These are phyloP conservation scores for Aspergillus calidoustus DNA, from an alignment of 2,329 filamentous ascomycete genomes.

Conservation along the genomic window DNA sequence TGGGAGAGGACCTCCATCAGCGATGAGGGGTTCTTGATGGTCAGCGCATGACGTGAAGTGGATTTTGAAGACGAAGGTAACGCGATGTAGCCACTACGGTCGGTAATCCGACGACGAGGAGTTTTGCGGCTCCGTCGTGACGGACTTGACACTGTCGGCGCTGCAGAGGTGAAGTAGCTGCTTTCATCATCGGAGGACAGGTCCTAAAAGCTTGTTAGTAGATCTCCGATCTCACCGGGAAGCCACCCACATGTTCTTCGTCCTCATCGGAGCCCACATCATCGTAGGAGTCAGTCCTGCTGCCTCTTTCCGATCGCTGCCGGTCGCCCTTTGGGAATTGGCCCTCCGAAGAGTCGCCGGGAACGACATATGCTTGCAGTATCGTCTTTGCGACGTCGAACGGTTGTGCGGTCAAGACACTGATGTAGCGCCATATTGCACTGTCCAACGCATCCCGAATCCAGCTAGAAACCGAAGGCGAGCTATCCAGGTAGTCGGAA, in stretches of 20 bases:
- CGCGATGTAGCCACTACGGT: conserved; percentile 51
- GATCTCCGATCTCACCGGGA: neutral
- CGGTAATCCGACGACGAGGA: conserved; percentile 48
- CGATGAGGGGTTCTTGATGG: conserved; percentile 75
- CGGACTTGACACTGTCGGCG: conserved; percentile 47
- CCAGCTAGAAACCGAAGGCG: conserved; percentile 74
- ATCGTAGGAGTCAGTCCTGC: conserved; percentile 37
- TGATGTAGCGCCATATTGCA: conserved; percentile 88
- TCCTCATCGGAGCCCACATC: conserved; percentile 28
- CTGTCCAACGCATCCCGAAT: conserved; percentile 79
- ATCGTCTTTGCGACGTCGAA: conserved; percentile 97
- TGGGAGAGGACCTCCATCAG: conserved; percentile 85
- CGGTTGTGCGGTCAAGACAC: conserved; percentile 86
- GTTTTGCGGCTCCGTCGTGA: conserved; percentile 45
- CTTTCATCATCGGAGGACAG: conserved; percentile 73
- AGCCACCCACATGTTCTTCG: conserved; percentile 36
- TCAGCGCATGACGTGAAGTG: conserved; percentile 63
- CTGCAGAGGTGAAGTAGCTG: conserved; percentile 77
- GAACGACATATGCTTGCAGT: conserved; percentile 72
- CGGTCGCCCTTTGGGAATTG: conserved; percentile 35
- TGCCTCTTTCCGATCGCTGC: conserved; percentile 31
- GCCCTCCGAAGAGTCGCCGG: conserved; percentile 39
- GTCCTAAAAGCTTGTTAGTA: conserved; percentile 30
- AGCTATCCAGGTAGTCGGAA: conserved; percentile 80
- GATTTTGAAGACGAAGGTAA: conserved; percentile 38